These are phyloP conservation scores for Boeremia exigua DNA, from an alignment of 2,329 filamentous ascomycete species.

Conservation along the genomic window DNA sequence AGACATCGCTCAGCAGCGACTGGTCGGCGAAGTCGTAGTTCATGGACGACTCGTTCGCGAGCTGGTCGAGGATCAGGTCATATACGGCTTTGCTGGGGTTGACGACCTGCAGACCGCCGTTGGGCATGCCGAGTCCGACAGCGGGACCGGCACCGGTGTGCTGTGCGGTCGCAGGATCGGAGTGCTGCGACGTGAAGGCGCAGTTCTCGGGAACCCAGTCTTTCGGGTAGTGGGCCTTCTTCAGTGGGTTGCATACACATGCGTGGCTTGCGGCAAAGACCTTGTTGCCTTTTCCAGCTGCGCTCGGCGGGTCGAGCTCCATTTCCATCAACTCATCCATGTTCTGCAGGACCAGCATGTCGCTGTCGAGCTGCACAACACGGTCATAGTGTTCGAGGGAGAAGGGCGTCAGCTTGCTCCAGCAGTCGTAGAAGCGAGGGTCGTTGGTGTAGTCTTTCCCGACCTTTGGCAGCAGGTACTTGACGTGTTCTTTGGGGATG, in stretches of 20 bases:
- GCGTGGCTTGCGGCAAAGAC: conserved; percentile 87
- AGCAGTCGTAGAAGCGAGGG: conserved; percentile 87
- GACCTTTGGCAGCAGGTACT: conserved; percentile 72
- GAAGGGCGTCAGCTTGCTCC: conserved; percentile 85
- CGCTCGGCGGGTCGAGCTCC: conserved; percentile 65
- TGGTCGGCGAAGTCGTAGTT: conserved; percentile 68
- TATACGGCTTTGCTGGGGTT: conserved; percentile 62
- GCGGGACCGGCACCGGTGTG: conserved; percentile 56
- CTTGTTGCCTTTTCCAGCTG: conserved; percentile 61
- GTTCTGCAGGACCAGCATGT: conserved; percentile 83
- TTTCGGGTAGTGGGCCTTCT: conserved; percentile 77
- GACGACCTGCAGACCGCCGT: conserved; percentile 68
- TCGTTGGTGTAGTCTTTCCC: conserved; percentile 75
- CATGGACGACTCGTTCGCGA: conserved; percentile 54
- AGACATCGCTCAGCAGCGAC: conserved; percentile 63
- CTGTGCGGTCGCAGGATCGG: conserved; percentile 58
- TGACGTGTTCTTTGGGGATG: conserved; percentile 73
- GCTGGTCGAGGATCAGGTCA: conserved; percentile 56
- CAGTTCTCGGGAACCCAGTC: conserved; percentile 71
- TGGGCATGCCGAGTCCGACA: conserved; percentile 63
- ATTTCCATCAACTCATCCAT: conserved; percentile 96
- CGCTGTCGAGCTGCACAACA: conserved; percentile 83
- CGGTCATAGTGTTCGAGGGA: conserved; percentile 76
- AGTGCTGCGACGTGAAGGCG: conserved; percentile 66
- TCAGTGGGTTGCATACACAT: conserved; percentile 83